Evolutionary conservation across 2,329 filamentous ascomycete species (phyloP).

Genomic region (Davidsoniella neocaledoniae): DNA sequence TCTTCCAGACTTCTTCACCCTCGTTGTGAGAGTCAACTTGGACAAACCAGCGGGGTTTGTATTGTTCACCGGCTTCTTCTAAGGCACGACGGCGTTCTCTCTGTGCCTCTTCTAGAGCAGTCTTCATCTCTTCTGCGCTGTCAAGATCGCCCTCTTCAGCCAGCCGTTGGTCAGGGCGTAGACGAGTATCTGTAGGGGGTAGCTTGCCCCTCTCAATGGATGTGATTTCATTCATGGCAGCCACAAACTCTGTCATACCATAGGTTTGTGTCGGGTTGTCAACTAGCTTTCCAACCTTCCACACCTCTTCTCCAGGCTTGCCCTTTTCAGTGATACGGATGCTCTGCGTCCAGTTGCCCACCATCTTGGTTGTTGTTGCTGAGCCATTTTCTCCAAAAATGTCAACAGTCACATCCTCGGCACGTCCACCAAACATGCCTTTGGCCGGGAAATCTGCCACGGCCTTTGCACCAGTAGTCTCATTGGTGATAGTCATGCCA

Average conservation of each 20-base stretch:
- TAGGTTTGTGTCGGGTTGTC: slow-evolving; percentile 66
- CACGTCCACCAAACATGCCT: slow-evolving; percentile 91
- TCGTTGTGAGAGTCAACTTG: slow-evolving; percentile 39
- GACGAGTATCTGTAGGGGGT: slow-evolving; percentile 64
- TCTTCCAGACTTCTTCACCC: slow-evolving; percentile 53
- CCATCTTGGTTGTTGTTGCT: slow-evolving; percentile 48
- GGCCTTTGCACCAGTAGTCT: slow-evolving; percentile 67
- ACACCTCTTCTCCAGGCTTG: slow-evolving; percentile 48
- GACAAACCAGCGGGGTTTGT: slow-evolving; percentile 73
- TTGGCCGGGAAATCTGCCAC: slow-evolving; percentile 84
- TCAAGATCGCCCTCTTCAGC: slow-evolving; percentile 72
- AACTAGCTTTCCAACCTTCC: slow-evolving; percentile 63
- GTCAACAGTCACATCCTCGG: slow-evolving; percentile 73
- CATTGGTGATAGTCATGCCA: slow-evolving; percentile 71
- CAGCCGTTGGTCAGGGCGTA: slow-evolving; percentile 76
- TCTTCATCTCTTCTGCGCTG: slow-evolving; percentile 68
- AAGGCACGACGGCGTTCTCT: slow-evolving; percentile 54
- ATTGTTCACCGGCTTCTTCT: slow-evolving; percentile 56
- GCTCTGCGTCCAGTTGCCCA: slow-evolving; percentile 70
- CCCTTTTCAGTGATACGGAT: slow-evolving; percentile 48
- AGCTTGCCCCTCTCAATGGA: slow-evolving; percentile 56
- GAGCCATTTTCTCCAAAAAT: slow-evolving; percentile 50
- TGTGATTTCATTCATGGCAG: slow-evolving; percentile 75
- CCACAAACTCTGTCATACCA: slow-evolving; percentile 76
- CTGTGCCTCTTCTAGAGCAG: slow-evolving; percentile 71